Percentiles rank a stretch among this genome's conserved stretches.
Evolutionary conservation across 2,329 filamentous ascomycete genomes (phyloP).

Genomic region (Geosmithia putterillii): DNA sequence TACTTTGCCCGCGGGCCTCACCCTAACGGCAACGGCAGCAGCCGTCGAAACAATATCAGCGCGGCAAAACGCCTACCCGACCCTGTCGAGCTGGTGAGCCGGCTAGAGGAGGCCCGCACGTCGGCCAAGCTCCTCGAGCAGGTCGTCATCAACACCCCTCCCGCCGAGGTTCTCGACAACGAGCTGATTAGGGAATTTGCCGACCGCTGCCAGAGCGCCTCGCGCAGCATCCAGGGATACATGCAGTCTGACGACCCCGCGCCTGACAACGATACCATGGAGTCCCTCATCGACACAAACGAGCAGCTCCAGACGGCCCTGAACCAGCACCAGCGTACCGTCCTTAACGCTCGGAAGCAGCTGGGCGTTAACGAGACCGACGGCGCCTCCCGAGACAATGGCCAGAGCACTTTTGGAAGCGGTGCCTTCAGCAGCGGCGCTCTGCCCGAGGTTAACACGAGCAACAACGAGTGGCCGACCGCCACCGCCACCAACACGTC

Average conservation of each 20-base stretch:
- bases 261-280: slow-evolving; percentile 89
- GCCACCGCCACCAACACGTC: too few species aligned
- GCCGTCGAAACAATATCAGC: slow-evolving; percentile 23
- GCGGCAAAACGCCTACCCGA: slow-evolving; percentile 42
- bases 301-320: slow-evolving; percentile 77
- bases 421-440: too few species aligned
- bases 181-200: slow-evolving; percentile 91
- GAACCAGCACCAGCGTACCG: slow-evolving; percentile 72
- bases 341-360: slow-evolving; percentile 50
- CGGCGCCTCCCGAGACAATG: neutral
- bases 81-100: slow-evolving; percentile 64
- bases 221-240: slow-evolving; percentile 72
- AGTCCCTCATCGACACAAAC: slow-evolving; percentile 86
- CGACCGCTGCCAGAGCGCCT: slow-evolving; percentile 71
- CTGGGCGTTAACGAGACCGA: slow-evolving; percentile 20
- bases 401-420: neutral
- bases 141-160: slow-evolving; percentile 74
- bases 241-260: slow-evolving; percentile 67
- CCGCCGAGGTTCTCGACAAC: slow-evolving; percentile 62
- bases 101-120: slow-evolving; percentile 81
- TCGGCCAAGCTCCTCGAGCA: slow-evolving; percentile 89
- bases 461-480: neutral
- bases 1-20: slow-evolving; percentile 36
- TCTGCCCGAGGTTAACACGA: neutral
- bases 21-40: neutral